phyloP scores from a whole-genome alignment of 805 yeast species.

The Jamesozyma lodderae region DNA sequence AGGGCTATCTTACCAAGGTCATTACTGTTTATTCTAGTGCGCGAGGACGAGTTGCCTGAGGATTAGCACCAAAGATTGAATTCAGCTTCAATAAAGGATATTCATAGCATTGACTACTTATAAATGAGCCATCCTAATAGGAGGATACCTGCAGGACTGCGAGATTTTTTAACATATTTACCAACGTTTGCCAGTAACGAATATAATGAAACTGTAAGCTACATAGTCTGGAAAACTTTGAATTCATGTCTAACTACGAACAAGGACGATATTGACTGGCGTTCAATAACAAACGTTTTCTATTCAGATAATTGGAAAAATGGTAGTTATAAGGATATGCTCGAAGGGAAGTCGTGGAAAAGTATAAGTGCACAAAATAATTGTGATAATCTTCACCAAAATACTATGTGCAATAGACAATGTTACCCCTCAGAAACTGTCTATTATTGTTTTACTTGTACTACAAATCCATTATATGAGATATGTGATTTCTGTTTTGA shows the following conservation, averaged over 20 bases:
- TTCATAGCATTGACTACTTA: too few species aligned
- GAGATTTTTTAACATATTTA: slow-evolving; percentile 22
- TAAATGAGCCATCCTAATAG: too few species aligned
- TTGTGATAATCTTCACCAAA: slow-evolving; percentile 13
- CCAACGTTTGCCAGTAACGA: slow-evolving; percentile 19
- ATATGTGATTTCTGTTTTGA: slow-evolving; percentile 70
- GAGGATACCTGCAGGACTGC: slow-evolving; percentile 10
- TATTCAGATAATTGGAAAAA: slow-evolving; percentile 16
- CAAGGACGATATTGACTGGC: slow-evolving; percentile 18
- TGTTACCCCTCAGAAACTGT: slow-evolving; percentile 25
- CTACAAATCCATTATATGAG: slow-evolving; percentile 26
- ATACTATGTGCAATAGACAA: slow-evolving; percentile 21
- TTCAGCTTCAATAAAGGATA: too few species aligned
- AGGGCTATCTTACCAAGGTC: too few species aligned
- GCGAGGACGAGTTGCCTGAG: too few species aligned
- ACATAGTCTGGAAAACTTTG: slow-evolving; percentile 23
- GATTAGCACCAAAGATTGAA: too few species aligned
- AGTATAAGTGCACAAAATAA: slow-evolving; percentile 1
- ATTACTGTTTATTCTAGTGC: too few species aligned
- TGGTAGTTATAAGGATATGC: slow-evolving; percentile 12
- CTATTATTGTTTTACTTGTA: slow-evolving; percentile 28
- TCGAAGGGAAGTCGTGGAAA: slow-evolving; percentile 16
- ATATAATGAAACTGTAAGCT: slow-evolving; percentile 21
- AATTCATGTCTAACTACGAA: slow-evolving; percentile 10
- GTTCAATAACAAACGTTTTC: slow-evolving; percentile 11